Evolutionary conservation across 1,139 yeast genomes (phyloP).

Genomic region (Scheffersomyces stambukii): DNA sequence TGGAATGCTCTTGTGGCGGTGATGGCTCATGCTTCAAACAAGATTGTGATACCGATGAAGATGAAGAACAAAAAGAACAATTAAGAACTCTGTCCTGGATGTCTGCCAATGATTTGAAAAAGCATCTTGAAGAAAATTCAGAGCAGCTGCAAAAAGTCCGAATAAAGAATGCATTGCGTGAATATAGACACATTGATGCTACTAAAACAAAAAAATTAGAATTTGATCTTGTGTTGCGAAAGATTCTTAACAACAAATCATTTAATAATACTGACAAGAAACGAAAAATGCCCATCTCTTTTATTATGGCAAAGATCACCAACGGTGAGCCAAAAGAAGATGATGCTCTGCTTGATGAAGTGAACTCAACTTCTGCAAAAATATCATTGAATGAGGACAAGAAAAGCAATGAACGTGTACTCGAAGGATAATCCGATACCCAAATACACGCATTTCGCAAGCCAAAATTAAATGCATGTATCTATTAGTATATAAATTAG

Average conservation of each 20-base stretch:
- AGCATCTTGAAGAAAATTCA: conserved; percentile 12
- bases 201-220: conserved; percentile 4
- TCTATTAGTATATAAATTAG: conserved; percentile 1
- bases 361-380: too few relatives aligned
- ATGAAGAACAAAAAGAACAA: conserved; percentile 8
- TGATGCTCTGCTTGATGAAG: too few relatives aligned
- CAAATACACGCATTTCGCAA: too few relatives aligned
- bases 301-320: conserved; percentile 9
- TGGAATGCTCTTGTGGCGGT: conserved; percentile 69
- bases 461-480: too few relatives aligned
- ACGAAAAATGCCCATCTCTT: conserved; percentile 7
- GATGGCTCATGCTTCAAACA: conserved; percentile 13
- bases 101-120: conserved; percentile 34
- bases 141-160: conserved; percentile 29
- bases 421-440: too few relatives aligned
- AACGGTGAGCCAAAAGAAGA: not conserved
- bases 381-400: not conserved
- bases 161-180: conserved; percentile 55
- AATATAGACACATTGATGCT: conserved; percentile 62
- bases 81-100: conserved; percentile 29
- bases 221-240: conserved; percentile 9
- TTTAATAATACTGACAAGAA: conserved; percentile 1
- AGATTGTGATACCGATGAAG: conserved; percentile 11
- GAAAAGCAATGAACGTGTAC: not conserved
- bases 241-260: conserved; percentile 7